A percentile compares a stretch with the other conserved stretches of the same genome.
These are phyloP conservation scores for Cryptosporidium sp. DNA, from an alignment of 169 alveolate species.

Conservation along the genomic window DNA sequence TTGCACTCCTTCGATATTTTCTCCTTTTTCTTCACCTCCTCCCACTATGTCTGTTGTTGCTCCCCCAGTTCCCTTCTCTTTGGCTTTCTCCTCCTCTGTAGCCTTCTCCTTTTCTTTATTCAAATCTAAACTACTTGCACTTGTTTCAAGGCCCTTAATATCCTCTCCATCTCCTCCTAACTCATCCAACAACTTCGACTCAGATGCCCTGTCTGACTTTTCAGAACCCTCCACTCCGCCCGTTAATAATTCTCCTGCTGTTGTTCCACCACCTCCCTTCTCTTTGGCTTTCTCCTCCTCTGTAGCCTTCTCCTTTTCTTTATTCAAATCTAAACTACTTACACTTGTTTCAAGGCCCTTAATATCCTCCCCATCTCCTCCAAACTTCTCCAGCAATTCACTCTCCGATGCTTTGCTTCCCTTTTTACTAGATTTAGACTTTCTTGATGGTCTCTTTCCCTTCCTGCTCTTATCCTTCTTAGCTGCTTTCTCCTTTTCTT, in stretches of 20 bases:
- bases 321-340: constrained; percentile 28
- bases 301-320: constrained; percentile 8
- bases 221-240: not conserved
- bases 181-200: not conserved
- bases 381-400: constrained; percentile 24
- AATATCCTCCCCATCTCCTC: constrained; percentile 42
- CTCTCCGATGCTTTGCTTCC: not conserved
- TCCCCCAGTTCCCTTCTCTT: no score
- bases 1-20: no score
- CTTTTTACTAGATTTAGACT: not conserved
- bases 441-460: not conserved
- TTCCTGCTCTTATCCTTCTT: not conserved
- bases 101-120: not conserved
- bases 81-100: no score
- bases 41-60: no score
- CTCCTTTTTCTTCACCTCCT: not conserved
- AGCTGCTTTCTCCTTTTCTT: not conserved
- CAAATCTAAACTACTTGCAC: not conserved
- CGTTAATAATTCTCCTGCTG: not conserved
- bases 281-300: not conserved
- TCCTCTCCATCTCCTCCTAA: constrained; percentile 36
- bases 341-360: not conserved
- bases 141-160: not conserved
- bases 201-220: not conserved
- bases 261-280: not conserved